Percentiles rank a stretch among this genome's conserved stretches.
Conservation (phyloP, 2,329 filamentous ascomycete genomes). For the Talaromyces sp. region DNA sequence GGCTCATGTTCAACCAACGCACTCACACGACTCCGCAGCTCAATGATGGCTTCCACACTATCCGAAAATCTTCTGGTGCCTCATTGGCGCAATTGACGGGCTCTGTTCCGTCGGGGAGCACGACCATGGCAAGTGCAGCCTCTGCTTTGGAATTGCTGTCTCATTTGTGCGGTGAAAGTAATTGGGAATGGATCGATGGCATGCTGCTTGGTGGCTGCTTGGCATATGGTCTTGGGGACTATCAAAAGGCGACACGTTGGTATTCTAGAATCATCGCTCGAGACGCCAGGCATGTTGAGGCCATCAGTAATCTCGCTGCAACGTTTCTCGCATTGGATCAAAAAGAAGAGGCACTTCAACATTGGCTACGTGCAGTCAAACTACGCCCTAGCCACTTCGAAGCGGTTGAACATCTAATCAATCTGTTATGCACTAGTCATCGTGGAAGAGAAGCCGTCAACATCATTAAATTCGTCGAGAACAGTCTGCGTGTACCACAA, state of each 20-base stretch:
- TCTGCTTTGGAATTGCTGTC: conserved; percentile 69
- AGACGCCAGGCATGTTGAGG: conserved; percentile 73
- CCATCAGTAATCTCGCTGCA: conserved; percentile 87
- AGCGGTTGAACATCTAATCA: conserved; percentile 89
- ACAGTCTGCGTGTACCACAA: conserved; percentile 57
- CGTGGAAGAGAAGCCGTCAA: conserved; percentile 79
- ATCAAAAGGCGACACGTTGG: conserved; percentile 61
- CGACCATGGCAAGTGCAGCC: conserved; percentile 57
- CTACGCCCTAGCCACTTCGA: conserved; percentile 86
- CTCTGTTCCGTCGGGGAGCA: conserved; percentile 32
- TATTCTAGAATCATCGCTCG: conserved; percentile 55
- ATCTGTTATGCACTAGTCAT: conserved; percentile 76
- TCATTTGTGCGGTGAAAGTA: conserved; percentile 71
- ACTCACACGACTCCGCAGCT: background rate
- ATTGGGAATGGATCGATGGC: conserved; percentile 88
- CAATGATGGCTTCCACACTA: conserved; percentile 8
- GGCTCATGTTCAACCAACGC: conserved; percentile 5
- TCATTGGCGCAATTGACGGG: conserved; percentile 34
- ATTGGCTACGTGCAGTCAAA: conserved; percentile 82
- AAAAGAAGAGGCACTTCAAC: conserved; percentile 75
- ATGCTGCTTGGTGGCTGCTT: conserved; percentile 89
- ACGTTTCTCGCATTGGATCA: conserved; percentile 80
- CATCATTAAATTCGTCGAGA: conserved; percentile 82
- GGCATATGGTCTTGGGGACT: conserved; percentile 83
- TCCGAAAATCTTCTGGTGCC: conserved; percentile 25